Conservation (phyloP, 208 protist genomes). For the Entamoeba histolytica region DNA sequence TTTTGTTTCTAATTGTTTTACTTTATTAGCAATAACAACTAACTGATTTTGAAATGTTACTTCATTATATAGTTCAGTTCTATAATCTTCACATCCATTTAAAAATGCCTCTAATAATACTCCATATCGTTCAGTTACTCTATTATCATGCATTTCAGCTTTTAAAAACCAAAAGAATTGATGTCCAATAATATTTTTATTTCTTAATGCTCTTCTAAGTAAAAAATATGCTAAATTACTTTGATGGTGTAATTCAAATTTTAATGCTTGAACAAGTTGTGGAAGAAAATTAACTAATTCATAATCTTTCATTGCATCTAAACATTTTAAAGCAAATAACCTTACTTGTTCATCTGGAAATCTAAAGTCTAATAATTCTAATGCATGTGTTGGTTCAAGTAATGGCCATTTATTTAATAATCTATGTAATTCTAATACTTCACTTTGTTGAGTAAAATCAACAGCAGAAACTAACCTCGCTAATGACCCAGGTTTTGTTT, state of each 20-base stretch:
- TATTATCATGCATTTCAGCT: not conserved
- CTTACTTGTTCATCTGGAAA: not conserved
- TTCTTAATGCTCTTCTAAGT: not conserved
- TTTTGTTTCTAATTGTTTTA: not conserved
- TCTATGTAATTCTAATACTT: not conserved
- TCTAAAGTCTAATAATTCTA: not conserved
- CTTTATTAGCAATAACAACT: not conserved
- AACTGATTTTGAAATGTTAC: not conserved
- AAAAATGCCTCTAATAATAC: not conserved
- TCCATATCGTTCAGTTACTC: not conserved
- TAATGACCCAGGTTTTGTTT: not conserved
- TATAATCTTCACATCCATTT: not conserved
- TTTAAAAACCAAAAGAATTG: not conserved
- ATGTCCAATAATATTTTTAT: not conserved
- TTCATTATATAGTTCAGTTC: not conserved
- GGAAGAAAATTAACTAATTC: not conserved
- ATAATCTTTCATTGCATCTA: not conserved
- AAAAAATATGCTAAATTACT: not conserved
- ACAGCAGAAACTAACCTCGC: not conserved
- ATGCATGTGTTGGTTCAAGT: not conserved
- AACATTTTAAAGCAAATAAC: not conserved
- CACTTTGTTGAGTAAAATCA: not conserved
- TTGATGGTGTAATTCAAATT: not conserved
- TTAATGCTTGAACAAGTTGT: no score
- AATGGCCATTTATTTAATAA: not conserved